These are phyloP conservation scores for Corynascus novoguineensis DNA, from an alignment of 495 filamentous ascomycete species.

Conservation along the genomic window DNA sequence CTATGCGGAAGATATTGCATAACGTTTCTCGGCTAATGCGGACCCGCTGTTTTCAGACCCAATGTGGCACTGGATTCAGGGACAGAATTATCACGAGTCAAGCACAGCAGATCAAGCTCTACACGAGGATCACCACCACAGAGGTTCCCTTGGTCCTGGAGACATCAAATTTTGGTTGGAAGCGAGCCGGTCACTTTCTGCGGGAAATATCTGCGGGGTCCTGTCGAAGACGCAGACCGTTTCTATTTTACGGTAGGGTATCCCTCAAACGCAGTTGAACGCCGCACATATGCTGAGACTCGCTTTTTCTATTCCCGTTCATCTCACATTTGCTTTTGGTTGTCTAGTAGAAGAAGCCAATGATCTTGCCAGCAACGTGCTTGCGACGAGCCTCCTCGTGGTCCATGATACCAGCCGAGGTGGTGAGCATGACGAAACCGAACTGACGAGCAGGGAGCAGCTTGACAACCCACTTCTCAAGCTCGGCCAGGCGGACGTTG, in stretches of 20 bases:
- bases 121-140: background rate
- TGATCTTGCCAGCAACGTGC: constrained; percentile 94
- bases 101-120: background rate
- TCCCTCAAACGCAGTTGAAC: constrained; percentile 16
- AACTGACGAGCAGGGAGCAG: constrained; percentile 98
- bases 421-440: constrained; percentile 97
- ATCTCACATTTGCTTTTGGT: constrained; percentile 15
- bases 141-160: background rate
- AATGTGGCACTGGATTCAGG: too few relatives aligned
- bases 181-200: background rate
- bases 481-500: constrained; percentile 93
- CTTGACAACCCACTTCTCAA: constrained; percentile 99
- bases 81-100: too few relatives aligned
- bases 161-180: too few relatives aligned
- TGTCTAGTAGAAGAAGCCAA: constrained; percentile 90
- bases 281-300: constrained; percentile 11
- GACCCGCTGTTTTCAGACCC: too few relatives aligned
- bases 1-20: too few relatives aligned
- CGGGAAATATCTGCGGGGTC: background rate
- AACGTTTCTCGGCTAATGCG: too few relatives aligned
- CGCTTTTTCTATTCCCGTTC: constrained; percentile 5
- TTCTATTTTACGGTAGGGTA: constrained; percentile 18
- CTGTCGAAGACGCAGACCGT: constrained; percentile 6
- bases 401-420: constrained; percentile 98
- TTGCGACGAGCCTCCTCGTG: constrained; percentile 98